Conservation (phyloP, 108 stramenopile genomes). For the Cyclotella baltica region DNA sequence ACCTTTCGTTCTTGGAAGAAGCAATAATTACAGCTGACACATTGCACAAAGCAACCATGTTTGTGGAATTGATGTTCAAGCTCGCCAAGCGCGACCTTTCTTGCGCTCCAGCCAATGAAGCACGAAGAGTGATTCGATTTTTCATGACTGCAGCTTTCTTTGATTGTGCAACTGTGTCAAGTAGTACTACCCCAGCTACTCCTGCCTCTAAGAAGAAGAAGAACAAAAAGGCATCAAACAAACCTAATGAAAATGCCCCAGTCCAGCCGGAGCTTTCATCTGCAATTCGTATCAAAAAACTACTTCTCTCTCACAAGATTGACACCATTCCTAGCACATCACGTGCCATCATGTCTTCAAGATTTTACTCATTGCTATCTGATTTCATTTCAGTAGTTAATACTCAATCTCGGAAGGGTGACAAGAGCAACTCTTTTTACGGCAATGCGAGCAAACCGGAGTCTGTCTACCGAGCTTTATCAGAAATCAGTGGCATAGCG, state of each 20-base stretch:
- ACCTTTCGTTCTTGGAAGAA: constrained; percentile 50
- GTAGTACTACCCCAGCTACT: no score
- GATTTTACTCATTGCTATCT: constrained; percentile 77
- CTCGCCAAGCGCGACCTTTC: constrained; percentile 43
- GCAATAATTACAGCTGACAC: constrained; percentile 46
- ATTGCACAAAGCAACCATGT: constrained; percentile 28
- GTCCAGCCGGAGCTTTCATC: constrained; percentile 31
- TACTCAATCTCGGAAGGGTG: constrained; percentile 22
- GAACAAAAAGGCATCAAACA: constrained; percentile 39
- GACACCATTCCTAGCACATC: constrained; percentile 42
- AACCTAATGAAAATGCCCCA: background rate
- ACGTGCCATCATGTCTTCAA: constrained; percentile 66
- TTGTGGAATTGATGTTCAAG: constrained; percentile 52
- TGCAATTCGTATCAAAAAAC: constrained; percentile 48
- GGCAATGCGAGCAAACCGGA: constrained; percentile 40
- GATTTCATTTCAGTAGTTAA: constrained; percentile 52
- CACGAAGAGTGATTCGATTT: constrained; percentile 57
- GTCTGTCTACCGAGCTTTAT: constrained; percentile 48
- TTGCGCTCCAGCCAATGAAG: constrained; percentile 37
- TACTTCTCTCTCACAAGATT: constrained; percentile 16
- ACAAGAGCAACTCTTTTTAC: constrained; percentile 9
- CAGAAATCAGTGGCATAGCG: constrained; percentile 51
- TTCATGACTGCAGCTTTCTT: constrained; percentile 82
- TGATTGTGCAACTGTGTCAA: constrained; percentile 56
- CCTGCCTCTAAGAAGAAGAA: constrained; percentile 57